These are phyloP conservation scores for Saccharata proteae DNA, from an alignment of 2,329 filamentous ascomycete genomes.

Conservation along the genomic window DNA sequence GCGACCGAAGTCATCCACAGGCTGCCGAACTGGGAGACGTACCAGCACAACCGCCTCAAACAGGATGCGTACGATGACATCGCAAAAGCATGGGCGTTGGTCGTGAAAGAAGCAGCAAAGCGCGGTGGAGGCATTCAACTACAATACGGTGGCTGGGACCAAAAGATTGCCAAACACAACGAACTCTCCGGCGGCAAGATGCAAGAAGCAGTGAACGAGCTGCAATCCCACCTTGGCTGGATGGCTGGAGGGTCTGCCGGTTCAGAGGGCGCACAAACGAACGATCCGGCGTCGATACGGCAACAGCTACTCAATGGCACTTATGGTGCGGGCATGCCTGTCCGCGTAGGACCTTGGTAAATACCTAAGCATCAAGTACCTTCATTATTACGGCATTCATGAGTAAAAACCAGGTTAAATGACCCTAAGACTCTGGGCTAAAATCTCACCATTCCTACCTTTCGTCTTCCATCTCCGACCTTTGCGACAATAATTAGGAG, in stretches of 20 bases:
- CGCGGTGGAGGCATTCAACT: conserved; percentile 80
- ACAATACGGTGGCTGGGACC: conserved; percentile 86
- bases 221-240: conserved; percentile 67
- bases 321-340: conserved; percentile 40
- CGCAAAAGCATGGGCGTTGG: conserved; percentile 80
- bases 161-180: conserved; percentile 77
- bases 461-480: no score
- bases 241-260: conserved; percentile 40
- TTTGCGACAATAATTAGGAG: no score
- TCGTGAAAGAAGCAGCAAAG: conserved; percentile 84
- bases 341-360: conserved; percentile 47
- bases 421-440: no score
- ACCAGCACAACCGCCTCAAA: conserved; percentile 82
- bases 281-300: conserved; percentile 23
- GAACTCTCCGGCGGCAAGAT: conserved; percentile 73
- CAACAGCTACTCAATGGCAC: conserved; percentile 43
- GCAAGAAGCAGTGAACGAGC: conserved; percentile 64
- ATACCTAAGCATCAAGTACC: background rate
- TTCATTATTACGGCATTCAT: background rate
- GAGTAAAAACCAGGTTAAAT: no score
- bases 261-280: conserved; percentile 9
- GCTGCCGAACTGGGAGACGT: conserved; percentile 82
- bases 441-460: no score
- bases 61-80: conserved; percentile 95
- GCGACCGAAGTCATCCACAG: conserved; percentile 84